Percentiles rank a stretch among this genome's conserved stretches.
Conservation (phyloP, 768 basidiomycete species). For the Amanita subjunquillea region DNA sequence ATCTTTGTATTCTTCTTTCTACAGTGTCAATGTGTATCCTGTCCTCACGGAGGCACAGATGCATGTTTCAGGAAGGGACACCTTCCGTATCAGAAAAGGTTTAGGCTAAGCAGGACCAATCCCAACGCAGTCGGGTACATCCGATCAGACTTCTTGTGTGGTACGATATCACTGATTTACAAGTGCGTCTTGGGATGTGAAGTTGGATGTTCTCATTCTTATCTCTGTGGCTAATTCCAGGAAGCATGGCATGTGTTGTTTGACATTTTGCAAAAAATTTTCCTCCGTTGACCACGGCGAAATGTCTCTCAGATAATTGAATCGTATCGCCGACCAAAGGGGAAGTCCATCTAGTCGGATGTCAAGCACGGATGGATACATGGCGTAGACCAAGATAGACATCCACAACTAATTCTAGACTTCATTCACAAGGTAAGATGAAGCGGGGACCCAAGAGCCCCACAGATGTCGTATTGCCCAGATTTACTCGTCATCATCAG, state of each 20-base stretch:
- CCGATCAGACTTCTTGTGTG: background rate
- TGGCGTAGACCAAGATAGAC: background rate
- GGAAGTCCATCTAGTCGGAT: background rate
- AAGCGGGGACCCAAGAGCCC: background rate
- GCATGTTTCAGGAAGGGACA: background rate
- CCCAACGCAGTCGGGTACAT: background rate
- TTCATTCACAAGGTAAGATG: background rate
- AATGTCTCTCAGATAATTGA: background rate
- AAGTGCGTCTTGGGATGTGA: background rate
- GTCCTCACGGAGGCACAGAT: background rate
- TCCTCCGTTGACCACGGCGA: constrained; percentile 6
- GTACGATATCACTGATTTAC: background rate
- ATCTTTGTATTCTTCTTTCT: background rate
- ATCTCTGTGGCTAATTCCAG: background rate
- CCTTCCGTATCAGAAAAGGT: constrained; percentile 2
- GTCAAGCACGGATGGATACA: background rate
- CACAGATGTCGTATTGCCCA: no score
- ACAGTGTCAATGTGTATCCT: background rate
- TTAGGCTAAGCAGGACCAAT: background rate
- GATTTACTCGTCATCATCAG: constrained; percentile 12
- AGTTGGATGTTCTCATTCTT: background rate
- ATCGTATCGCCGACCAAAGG: background rate
- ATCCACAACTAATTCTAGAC: background rate
- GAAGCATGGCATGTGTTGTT: background rate
- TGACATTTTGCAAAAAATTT: background rate